Conservation (phyloP, 2,329 filamentous ascomycete species). For the Tolypocladium guangdongense region DNA sequence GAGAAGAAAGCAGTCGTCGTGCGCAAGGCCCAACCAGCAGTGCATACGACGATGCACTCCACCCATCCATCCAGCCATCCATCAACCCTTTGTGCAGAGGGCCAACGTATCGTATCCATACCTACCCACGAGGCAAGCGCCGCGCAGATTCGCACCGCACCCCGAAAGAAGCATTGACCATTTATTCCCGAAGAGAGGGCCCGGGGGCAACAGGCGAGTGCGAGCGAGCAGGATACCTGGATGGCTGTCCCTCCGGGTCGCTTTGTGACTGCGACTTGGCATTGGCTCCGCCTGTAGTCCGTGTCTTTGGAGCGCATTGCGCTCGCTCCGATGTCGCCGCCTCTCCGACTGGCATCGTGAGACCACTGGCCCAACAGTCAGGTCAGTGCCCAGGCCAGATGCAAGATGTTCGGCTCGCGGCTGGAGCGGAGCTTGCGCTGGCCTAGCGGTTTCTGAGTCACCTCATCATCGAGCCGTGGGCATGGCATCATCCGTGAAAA, state of each 20-base stretch:
- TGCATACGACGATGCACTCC: neutral
- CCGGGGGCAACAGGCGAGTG: neutral
- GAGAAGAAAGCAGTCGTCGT: neutral
- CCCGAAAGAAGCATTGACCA: neutral
- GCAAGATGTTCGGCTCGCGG: neutral
- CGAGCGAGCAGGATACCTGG: neutral
- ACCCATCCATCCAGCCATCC: neutral
- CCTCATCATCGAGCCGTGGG: neutral
- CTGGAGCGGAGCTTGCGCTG: neutral
- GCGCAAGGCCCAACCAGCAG: neutral
- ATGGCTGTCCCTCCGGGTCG: neutral
- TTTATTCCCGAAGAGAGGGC: neutral
- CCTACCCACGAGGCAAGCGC: neutral
- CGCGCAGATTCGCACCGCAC: neutral
- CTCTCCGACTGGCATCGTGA: neutral
- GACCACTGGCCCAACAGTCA: too few species aligned
- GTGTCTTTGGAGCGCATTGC: neutral
- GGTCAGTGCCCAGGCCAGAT: too few species aligned
- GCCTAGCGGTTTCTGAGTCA: slow-evolving; percentile 2
- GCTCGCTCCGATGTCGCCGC: neutral
- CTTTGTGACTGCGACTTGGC: neutral
- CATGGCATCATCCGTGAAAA: slow-evolving; percentile 7
- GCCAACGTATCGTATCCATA: neutral
- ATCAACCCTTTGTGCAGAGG: slow-evolving; percentile 3
- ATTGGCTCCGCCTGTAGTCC: neutral